Percentiles rank a stretch among this genome's conserved stretches.
Evolutionary conservation across 108 stramenopile genomes (phyloP).

Genomic region (Pseudonitzschia multiseries): DNA sequence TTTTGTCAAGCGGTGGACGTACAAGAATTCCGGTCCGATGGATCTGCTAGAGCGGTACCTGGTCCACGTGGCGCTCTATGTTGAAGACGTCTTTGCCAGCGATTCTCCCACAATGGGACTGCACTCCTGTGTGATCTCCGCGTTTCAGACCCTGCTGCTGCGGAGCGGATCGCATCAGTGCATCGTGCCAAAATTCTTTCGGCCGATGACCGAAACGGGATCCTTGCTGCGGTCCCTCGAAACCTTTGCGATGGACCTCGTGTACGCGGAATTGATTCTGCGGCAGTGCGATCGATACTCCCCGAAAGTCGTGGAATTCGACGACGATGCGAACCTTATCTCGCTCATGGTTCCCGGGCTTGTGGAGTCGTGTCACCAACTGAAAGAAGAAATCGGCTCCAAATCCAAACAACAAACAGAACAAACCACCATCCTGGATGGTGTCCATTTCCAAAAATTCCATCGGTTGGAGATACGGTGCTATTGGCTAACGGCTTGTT

Average conservation of each 20-base stretch:
- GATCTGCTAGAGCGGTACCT: conserved; percentile 58
- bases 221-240: conserved; percentile 21
- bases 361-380: conserved; percentile 28
- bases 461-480: conserved; percentile 47
- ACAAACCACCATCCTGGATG: not conserved
- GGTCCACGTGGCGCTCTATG: conserved; percentile 56
- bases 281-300: conserved; percentile 58
- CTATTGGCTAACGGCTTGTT: conserved; percentile 68
- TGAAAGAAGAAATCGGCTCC: conserved; percentile 27
- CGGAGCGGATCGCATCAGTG: conserved; percentile 24
- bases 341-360: conserved; percentile 54
- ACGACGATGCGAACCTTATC: conserved; percentile 55
- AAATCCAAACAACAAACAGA: not conserved
- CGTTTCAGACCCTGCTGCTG: conserved; percentile 26
- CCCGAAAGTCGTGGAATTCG: conserved; percentile 31
- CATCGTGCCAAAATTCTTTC: conserved; percentile 21
- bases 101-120: conserved; percentile 47
- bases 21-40: conserved; percentile 58
- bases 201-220: conserved; percentile 17
- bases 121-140: conserved; percentile 52
- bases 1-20: conserved; percentile 50
- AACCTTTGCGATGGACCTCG: conserved; percentile 65
- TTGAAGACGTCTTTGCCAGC: conserved; percentile 53
- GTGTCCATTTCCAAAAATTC: conserved; percentile 1
- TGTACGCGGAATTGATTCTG: conserved; percentile 68